Evolutionary conservation across 306 rosid species (phyloP).

Genomic region (Citrullus amarus): DNA sequence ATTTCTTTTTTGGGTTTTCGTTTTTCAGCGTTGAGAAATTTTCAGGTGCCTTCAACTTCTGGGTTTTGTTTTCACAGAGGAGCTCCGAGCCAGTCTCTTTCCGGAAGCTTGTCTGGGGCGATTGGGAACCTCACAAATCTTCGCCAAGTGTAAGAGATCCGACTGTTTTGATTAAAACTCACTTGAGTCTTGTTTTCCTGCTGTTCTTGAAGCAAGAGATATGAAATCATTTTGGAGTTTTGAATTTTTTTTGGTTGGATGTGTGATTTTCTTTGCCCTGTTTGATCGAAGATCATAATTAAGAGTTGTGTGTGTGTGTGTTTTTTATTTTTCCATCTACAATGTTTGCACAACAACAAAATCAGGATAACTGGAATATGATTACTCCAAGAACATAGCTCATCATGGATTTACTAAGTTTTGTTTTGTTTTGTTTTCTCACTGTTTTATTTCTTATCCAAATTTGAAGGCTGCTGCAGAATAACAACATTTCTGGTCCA

Average conservation of each 20-base stretch:
- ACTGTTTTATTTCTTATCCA: slow-evolving; percentile 4
- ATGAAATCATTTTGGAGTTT: not conserved
- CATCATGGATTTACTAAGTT: not conserved
- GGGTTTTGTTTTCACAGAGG: slow-evolving; percentile 35
- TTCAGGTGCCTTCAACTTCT: not conserved
- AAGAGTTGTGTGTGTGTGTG: not conserved
- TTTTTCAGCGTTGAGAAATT: not conserved
- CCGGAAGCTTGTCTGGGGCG: slow-evolving; percentile 64
- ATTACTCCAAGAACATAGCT: not conserved
- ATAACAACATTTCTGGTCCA: slow-evolving; percentile 73
- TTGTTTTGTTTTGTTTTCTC: slow-evolving; percentile 4
- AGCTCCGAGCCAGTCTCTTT: slow-evolving; percentile 88
- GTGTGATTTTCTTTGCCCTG: not conserved
- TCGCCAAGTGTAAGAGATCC: slow-evolving; percentile 64
- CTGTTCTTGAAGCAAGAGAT: not conserved
- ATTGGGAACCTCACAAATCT: slow-evolving; percentile 77
- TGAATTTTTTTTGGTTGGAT: not conserved
- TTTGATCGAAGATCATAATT: not conserved
- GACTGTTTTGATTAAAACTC: not conserved
- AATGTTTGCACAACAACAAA: slow-evolving; percentile 4
- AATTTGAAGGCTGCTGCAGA: slow-evolving; percentile 61
- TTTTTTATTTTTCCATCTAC: not conserved
- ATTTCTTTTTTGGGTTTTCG: too few relatives aligned
- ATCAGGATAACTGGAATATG: not conserved
- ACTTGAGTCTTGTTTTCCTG: not conserved